These are phyloP conservation scores for Artomyces pyxidatus DNA, from an alignment of 768 basidiomycete genomes.

Conservation along the genomic window DNA sequence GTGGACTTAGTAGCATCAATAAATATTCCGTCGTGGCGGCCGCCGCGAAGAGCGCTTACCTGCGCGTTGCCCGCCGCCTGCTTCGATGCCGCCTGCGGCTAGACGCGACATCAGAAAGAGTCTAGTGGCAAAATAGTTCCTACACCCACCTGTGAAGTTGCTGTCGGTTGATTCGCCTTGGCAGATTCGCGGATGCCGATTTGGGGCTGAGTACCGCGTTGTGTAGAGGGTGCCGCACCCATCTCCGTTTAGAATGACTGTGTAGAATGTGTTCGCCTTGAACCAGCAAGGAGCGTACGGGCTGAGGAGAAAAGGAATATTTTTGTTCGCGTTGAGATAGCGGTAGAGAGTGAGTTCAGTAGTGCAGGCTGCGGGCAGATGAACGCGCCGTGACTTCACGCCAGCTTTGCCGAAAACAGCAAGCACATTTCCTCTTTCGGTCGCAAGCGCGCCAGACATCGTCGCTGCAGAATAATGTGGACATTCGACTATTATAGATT, in stretches of 20 bases:
- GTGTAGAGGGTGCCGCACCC: conserved; percentile 12
- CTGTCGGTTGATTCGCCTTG: conserved; percentile 4
- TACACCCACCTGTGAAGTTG: conserved; percentile 8
- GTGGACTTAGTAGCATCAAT: too few species aligned
- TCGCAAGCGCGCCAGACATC: not conserved
- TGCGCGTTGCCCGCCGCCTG: too few species aligned
- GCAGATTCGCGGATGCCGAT: conserved; percentile 1
- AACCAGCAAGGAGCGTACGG: conserved; percentile 7
- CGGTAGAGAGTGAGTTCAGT: not conserved
- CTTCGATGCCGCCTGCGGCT: too few species aligned
- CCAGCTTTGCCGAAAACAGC: too few species aligned
- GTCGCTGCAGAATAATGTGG: not conserved
- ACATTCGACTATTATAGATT: not conserved
- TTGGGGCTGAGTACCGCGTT: conserved; percentile 4
- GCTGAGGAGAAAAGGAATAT: not conserved
- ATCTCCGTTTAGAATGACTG: not conserved
- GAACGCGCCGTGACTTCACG: too few species aligned
- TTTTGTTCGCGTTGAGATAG: not conserved
- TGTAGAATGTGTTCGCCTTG: conserved; percentile 7
- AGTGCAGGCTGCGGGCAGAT: not conserved
- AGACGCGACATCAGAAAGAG: too few species aligned
- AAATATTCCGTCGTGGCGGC: too few species aligned
- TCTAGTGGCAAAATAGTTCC: too few species aligned
- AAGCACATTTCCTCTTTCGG: too few species aligned
- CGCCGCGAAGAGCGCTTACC: too few species aligned